Evolutionary conservation across 179 eudicot species (phyloP), one percentile per base, ranked within the genome.

Genomic region (Patellifolia procumbens): DNA sequence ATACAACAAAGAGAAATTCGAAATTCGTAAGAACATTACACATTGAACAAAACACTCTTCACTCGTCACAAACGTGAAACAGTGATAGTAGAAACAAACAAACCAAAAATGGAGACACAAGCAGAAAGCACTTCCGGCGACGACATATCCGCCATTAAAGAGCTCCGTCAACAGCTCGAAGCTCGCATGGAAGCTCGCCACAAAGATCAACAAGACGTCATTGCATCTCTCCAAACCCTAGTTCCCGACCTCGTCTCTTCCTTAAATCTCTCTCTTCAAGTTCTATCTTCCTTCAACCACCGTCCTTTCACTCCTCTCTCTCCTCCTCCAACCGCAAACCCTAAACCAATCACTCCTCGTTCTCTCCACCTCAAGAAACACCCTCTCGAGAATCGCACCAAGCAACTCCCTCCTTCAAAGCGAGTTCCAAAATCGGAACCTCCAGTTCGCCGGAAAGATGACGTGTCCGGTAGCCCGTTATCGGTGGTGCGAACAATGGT

Each of bases 161-260:
- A 88, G 2, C 68, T 78, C 19, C 88, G 90, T 4, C 92, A 89
- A 62, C 89, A 88, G 75, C 80, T 94, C 16, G 93, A 89, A 76
- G 28, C 86, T 24, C 92, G 94, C 0, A 78, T 87, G 4, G 86
- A 83, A 24, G 64, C 85, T 60, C 85, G 88, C 8, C 95, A 83
- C 81, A 72, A 58, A 17, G 82, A 89, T 3, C 97, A 89, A 59
- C 75, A 84, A 17, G 89, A 93, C 70, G 83, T 92, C 71, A 86
- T 94, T 7, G 78, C 90, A 39, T 92, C 97, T 20, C 83, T 92
- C 17, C 91, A 91, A 77, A 78, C 89, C 88, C 86, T 86, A 65
- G 83, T 88, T 61, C 98, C 98, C n/a, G 90, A 88, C 83, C 84
- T 92, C 55, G 87, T 85, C 48, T 87, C 95, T 34, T 87, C 94